Evolutionary conservation across 2,329 filamentous ascomycete genomes (phyloP), one percentile per base, ranked within the genome.

Genomic region (Colletotrichum sublineola): DNA sequence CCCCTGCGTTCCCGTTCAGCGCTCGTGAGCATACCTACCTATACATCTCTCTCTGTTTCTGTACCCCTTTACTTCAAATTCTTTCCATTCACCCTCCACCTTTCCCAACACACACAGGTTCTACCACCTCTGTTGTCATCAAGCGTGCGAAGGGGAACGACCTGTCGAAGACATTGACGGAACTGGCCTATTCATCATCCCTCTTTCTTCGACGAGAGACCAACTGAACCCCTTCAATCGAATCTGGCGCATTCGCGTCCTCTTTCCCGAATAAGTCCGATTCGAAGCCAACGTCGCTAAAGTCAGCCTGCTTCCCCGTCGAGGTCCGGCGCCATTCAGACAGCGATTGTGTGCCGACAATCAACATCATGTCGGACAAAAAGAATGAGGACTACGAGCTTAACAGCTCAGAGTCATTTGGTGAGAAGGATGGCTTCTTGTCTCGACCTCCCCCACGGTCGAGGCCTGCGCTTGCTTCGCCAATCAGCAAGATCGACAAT

Each of bases 311-410:
- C 60, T 38, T 63, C 46, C 36, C 57, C 46, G 29, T 44, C 40
- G n/a, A 69, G 79, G 84, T 75, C 83, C 83, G 29, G 15, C 75
- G 82, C 83, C 38, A 8, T 42, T 38, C 7, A 66, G n/a, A 42
- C 42, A 67, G 60, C 31, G 42, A 52, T 29, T 42, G 33, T 20
- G n/a, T 20, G 31, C n/a, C 31, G 24, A 50, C 40, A 29, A 48
- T 31, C 38, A 62, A 56, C 9, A 74, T 50, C 48, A 97, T 97
- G 94, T 88, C 92, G 79, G 93, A 96, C 86, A 95, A 95, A 82
- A 97, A 96, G 88, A 96, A 94, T 83, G 92, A 93, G 80, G 93
- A 96, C 80, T 94, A 92, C 79, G 85, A 88, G 74, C 87, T 94
- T 80, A 90, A 92, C 77, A 90, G 94, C 86, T 89, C 89, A 78